Base-by-base conservation (phyloP, 2,329 filamentous ascomycete genomes). In the Fusarium dlaminii region DNA sequence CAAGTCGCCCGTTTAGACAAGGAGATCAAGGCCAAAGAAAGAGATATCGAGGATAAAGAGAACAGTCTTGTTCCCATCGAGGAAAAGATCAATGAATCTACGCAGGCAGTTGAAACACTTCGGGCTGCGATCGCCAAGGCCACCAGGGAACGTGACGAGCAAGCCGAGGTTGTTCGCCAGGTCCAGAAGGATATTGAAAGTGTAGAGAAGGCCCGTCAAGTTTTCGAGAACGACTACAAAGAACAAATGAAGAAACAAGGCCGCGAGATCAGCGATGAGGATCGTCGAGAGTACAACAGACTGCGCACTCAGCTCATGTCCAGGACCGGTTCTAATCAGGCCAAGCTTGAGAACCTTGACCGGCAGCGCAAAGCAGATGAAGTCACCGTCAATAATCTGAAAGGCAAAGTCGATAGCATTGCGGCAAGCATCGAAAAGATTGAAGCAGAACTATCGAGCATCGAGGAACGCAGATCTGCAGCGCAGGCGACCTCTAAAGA, bases 281-380 rank as follows among this genome's bases (percentile, higher is more conserved):
- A 99, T 82, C 90, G 96, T 66, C 94, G 94, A 78, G 94, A 98
- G 81, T 98, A 98, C 84, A 94, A 95, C 79, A 89, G 88, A 48
- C 90, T 99, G 52, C 93, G 93, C 68, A 91, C 94, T 73, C 93
- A 98, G 79, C 94, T 97, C 68, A 94, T 94, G 81, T 91, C 94
- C 74, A 93, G 92, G 73, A 93, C 94, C 34, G 93, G 95, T 13
- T 88, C 90, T 14, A 94, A 97, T 77, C 94, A 96, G 79, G 89
- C 92, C 73, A 94, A 94, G 75, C 88, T 98, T 43, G 94, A 97
- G 82, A 94, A 95, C 72, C 89, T 98, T n/a, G 89, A 91, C 64
- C 94, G 95, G 29, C 94, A 98, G 80, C 88, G 94, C 70, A 98
- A 96, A 83, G 96, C 94, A 1, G 95, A 98, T 78, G 93, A 96